Percentiles rank a stretch among this genome's conserved stretches.
Evolutionary conservation across 2,329 filamentous ascomycete species (phyloP).

Genomic region (Talaromyces sp.): DNA sequence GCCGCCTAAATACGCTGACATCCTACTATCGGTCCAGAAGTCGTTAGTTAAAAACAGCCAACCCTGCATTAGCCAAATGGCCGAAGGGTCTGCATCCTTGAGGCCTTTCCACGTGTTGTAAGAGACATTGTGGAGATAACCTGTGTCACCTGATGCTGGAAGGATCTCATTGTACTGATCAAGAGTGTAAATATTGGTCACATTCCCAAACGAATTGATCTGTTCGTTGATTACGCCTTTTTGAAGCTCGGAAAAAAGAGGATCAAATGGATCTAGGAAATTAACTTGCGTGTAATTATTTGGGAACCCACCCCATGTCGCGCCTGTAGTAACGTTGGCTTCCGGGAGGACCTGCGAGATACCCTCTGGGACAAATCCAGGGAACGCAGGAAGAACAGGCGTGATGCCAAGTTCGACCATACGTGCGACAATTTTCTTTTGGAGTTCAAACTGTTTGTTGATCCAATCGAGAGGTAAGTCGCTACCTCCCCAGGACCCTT

Average conservation of each 20-base stretch:
- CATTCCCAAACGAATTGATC: conserved; percentile 43
- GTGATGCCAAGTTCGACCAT: conserved; percentile 53
- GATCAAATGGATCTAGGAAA: conserved; percentile 46
- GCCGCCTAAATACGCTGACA: conserved; percentile 48
- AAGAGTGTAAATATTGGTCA: conserved; percentile 47
- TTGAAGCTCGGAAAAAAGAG: conserved; percentile 41
- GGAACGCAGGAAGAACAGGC: conserved; percentile 48
- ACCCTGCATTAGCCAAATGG: conserved; percentile 52
- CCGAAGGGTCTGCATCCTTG: conserved; percentile 45
- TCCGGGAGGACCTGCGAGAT: conserved; percentile 39
- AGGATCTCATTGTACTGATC: conserved; percentile 53
- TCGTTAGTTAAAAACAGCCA: conserved; percentile 48
- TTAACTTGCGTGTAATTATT: conserved; percentile 41
- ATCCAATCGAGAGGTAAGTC: conserved; percentile 44
- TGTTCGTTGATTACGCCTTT: conserved; percentile 46
- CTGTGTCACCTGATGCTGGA: conserved; percentile 41
- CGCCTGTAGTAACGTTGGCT: conserved; percentile 41
- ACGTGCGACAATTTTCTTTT: conserved; percentile 41
- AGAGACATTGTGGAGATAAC: conserved; percentile 34
- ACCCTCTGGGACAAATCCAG: conserved; percentile 45
- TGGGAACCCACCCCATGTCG: conserved; percentile 42
- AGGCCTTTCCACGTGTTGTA: conserved; percentile 44
- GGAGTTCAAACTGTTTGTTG: conserved; percentile 43
- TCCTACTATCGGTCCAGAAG: conserved; percentile 47
- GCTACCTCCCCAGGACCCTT: conserved; percentile 44